These are phyloP conservation scores for Rutidosis leptorrhynchoides DNA, from an alignment of 129 eudicot species.

Conservation along the genomic window DNA sequence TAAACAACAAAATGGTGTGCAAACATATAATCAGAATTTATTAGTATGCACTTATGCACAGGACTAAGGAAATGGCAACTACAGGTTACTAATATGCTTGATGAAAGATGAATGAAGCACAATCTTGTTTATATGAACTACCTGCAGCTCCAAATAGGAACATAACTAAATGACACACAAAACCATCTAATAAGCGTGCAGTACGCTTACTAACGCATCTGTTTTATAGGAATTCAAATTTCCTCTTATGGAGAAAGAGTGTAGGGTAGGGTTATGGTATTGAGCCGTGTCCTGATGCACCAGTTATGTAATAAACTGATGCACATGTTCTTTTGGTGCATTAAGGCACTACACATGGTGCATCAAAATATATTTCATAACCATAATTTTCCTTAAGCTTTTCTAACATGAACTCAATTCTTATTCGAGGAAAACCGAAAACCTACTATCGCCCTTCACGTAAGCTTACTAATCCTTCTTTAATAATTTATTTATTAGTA, in stretches of 20 bases:
- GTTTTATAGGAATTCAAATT: background rate
- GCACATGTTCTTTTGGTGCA: background rate
- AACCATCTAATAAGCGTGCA: constrained; percentile 10
- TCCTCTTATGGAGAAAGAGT: background rate
- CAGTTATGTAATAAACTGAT: too few relatives aligned
- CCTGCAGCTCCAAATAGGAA: background rate
- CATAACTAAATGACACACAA: background rate
- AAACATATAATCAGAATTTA: constrained; percentile 1
- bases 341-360: background rate
- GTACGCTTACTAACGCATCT: constrained; percentile 6
- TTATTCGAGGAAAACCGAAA: background rate
- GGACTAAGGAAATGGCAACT: constrained; percentile 6
- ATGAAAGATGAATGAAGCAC: background rate
- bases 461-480: too few relatives aligned
- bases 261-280: background rate
- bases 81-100: background rate
- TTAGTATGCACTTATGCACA: constrained; percentile 3
- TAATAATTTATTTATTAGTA: background rate
- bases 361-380: background rate
- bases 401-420: background rate
- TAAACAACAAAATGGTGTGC: background rate
- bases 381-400: too few relatives aligned
- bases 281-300: too few relatives aligned
- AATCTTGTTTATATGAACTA: background rate
- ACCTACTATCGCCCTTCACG: too few relatives aligned